Base-by-base conservation (phyloP, 352 stramenopile species). In the Sclerospora graminicola region DNA sequence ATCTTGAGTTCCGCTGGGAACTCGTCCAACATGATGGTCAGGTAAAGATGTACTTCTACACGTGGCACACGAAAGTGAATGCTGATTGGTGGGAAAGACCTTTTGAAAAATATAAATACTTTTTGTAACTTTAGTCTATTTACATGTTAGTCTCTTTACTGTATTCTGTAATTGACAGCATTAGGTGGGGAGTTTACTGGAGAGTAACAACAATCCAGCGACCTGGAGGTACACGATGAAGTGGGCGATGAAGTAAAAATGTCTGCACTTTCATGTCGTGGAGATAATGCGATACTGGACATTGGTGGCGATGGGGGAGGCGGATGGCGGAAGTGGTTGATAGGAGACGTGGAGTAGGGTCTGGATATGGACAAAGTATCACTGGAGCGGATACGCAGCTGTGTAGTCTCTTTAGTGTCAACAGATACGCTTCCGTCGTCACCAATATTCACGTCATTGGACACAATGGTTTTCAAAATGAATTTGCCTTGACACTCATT, bases 391-490 rank as follows among this genome's bases (percentile, higher is more conserved):
- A 83, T 60, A 8, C 75, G 75, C 34, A 84, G 48, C 30, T 72
- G 45, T 26, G 55, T 45, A 2, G 69, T 66, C 41, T 84, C 69
- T 0, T 70, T 57, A 7, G 69, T 82, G 28, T 69, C 30, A 2
- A 80, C 60, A 1, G 48, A 52, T 2, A 79, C 57, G 7, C 37
- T 44, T 18, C 71, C 71, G 34, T 83, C 55, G 6, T 66, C 47
- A 26, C 67, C 35, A 20, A 87, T 37, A 1, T 56, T 51, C 24
- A 87, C 75, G 35, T 66, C 28, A 46, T 87, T 87, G 20, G 53
- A 66, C 21, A 90, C 67, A 51, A 84, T 64, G 45, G 80, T 83
- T 43, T 61, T 55, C 33, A 90, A 60, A 26, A 71, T 66, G 51
- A 74, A 87, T 35, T 72, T 76, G 48, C 54, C 43, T 45, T 75